phyloP scores from a whole-genome alignment of 768 basidiomycete genomes.

The Rossbeevera mucosa region DNA sequence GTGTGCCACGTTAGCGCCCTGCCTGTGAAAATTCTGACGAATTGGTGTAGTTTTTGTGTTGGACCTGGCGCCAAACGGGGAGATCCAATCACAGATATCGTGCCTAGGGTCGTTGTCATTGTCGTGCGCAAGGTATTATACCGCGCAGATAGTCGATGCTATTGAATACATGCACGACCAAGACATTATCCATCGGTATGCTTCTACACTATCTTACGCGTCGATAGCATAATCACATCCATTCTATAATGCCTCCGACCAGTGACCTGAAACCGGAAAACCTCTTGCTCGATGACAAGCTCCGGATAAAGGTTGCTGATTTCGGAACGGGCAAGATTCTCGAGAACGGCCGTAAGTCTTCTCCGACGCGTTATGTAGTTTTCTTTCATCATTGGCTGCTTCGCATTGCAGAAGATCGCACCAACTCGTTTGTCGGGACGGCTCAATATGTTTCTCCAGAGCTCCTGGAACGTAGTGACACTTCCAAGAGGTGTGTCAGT shows the following conservation, averaged over 20 bases:
- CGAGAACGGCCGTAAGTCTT: slow-evolving; percentile 47
- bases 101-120: slow-evolving; percentile 81
- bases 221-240: slow-evolving; percentile 11
- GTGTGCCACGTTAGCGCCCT: slow-evolving; percentile 24
- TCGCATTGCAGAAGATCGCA: slow-evolving; percentile 41
- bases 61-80: slow-evolving; percentile 72
- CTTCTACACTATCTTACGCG: neutral
- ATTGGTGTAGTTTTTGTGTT: slow-evolving; percentile 63
- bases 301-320: slow-evolving; percentile 89
- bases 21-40: slow-evolving; percentile 4
- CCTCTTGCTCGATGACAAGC: slow-evolving; percentile 79
- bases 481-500: slow-evolving; percentile 61
- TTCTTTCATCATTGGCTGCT: slow-evolving; percentile 6
- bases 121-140: slow-evolving; percentile 73
- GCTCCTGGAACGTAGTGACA: slow-evolving; percentile 67
- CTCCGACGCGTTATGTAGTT: neutral
- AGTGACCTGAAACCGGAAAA: slow-evolving; percentile 86
- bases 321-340: slow-evolving; percentile 89
- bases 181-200: slow-evolving; percentile 81
- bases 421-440: slow-evolving; percentile 82
- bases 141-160: slow-evolving; percentile 86
- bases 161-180: slow-evolving; percentile 87
- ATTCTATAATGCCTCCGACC: neutral
- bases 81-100: slow-evolving; percentile 67
- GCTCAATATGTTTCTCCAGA: slow-evolving; percentile 90